Evolutionary conservation across 179 eudicot species (phyloP).

Genomic region (Silene coronaria): DNA sequence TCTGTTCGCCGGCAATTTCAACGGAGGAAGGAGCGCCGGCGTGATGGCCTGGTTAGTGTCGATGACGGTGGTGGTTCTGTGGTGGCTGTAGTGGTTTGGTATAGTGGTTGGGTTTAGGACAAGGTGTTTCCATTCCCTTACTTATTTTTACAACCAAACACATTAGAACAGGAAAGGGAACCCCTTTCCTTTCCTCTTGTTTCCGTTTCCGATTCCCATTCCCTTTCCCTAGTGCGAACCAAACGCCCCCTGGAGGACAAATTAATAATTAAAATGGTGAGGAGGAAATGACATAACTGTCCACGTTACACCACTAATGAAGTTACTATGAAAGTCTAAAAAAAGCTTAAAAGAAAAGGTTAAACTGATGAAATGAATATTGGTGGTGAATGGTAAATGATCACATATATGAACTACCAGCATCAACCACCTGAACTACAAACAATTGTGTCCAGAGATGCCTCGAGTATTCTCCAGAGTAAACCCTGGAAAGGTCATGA

Average conservation of each 20-base stretch:
- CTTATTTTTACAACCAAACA: neutral
- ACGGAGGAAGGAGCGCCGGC: neutral
- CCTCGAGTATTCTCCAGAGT: neutral
- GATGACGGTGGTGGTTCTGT: neutral
- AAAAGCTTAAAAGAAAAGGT: neutral
- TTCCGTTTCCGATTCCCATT: neutral
- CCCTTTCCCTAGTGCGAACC: neutral
- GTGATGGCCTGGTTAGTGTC: neutral
- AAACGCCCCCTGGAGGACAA: no score
- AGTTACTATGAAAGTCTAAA: neutral
- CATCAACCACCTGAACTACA: neutral
- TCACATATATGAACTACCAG: conserved; percentile 3
- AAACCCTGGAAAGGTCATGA: neutral
- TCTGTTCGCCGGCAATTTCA: neutral
- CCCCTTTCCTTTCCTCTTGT: neutral
- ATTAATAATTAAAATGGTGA: neutral
- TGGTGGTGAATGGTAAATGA: neutral
- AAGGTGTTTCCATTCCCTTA: neutral
- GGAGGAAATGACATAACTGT: neutral
- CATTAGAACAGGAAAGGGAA: neutral
- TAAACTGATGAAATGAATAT: neutral
- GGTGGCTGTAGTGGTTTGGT: neutral
- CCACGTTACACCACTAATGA: neutral
- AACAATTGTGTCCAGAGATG: neutral
- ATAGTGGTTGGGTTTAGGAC: neutral